Percentiles rank a stretch among this genome's conserved stretches.
These are phyloP conservation scores for Sechiopsis laciniata DNA, from an alignment of 306 rosid genomes.

Conservation along the genomic window DNA sequence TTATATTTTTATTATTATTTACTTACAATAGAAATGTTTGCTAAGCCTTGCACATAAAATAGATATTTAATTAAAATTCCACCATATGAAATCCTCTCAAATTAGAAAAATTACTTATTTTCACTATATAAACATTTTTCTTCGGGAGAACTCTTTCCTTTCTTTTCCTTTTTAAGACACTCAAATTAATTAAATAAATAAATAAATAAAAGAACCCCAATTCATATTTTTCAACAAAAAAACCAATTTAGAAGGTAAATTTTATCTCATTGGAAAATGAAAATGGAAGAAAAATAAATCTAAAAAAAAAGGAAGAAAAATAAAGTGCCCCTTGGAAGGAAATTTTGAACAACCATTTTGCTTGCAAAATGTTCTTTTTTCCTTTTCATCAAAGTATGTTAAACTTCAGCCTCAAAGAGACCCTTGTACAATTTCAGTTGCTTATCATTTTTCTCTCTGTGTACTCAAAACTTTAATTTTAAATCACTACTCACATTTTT, in stretches of 20 bases:
- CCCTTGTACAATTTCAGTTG: background rate
- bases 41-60: too few relatives aligned
- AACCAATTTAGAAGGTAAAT: background rate
- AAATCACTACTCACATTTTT: background rate
- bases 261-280: background rate
- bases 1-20: too few relatives aligned
- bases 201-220: too few relatives aligned
- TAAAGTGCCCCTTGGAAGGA: background rate
- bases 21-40: too few relatives aligned
- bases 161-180: slow-evolving; percentile 1
- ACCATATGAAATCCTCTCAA: too few relatives aligned
- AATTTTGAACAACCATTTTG: slow-evolving; percentile 11
- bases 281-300: background rate
- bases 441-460: background rate
- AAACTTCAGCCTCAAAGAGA: background rate
- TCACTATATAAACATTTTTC: background rate
- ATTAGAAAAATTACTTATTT: too few relatives aligned
- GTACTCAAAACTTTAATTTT: background rate
- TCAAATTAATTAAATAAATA: background rate
- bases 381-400: background rate
- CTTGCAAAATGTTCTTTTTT: background rate
- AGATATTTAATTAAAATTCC: too few relatives aligned
- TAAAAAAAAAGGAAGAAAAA: background rate
- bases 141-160: background rate
- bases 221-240: too few relatives aligned